Base-by-base conservation (phyloP, 306 rosid species). In the Malus sieversii region DNA sequence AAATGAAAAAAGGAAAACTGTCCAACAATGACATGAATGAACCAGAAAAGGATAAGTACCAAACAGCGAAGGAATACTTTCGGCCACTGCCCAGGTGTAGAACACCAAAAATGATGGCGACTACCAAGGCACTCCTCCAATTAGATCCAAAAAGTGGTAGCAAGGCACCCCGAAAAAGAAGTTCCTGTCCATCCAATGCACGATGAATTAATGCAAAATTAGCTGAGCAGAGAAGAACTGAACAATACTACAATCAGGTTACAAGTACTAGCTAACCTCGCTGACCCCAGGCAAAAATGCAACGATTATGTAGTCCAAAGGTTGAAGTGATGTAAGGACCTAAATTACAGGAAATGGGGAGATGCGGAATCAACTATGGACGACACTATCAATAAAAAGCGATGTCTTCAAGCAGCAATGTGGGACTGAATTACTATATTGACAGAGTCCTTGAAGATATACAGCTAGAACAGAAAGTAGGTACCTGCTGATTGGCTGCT, bases 141-240 rank as follows among this genome's bases (percentile, higher is more conserved):
- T 85, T 73, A 82, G 87, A 82, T 83, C 99, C 99, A 52, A 89
- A 85, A 35, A 92, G 90, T 48, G 99, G 99, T 35, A 92, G 72
- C 72, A 95, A 79, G 0, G 96, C 92, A 48, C 99, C 99, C 22
- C 97, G 97, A 75, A 95, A 95, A 78, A 95, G 96, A 66, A 95
- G 84, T 76, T 92, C 99, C 99, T 92, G 86, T 23, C 20, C 62
- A 79, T 71, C 68, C 23, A 14, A 71, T 53, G 33, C 38, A 68
- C 30, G 25, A 52, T 58, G 68, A 76, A 46, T 48, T 48, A 52
- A 52, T 45, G n/a, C 27, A 61, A 12, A 62, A 19, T 52, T 58
- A 80, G 55, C 63, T 72, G 66, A n/a, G 22, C 66, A 53, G 38
- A 42, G 73, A 78, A 62, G 72, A 22, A 42, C 6, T 63, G 23